These are phyloP conservation scores for Hypomontagnella submonticulosa DNA, from an alignment of 495 filamentous ascomycete species.

Conservation along the genomic window DNA sequence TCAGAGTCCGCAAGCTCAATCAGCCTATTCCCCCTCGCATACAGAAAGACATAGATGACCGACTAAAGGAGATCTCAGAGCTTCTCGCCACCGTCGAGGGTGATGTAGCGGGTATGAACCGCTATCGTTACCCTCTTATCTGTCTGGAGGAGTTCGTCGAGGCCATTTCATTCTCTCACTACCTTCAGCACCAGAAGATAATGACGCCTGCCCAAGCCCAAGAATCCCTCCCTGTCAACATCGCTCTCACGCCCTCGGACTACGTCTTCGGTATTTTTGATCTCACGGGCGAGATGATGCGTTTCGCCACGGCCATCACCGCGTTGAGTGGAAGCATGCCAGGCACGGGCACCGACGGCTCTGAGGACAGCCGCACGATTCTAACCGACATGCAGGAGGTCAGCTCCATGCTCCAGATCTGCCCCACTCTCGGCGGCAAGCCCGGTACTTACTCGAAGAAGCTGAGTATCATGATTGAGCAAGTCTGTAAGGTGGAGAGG, in stretches of 20 bases:
- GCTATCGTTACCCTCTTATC: conserved; percentile 87
- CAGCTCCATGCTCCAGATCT: conserved; percentile 75
- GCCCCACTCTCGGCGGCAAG: conserved; percentile 64
- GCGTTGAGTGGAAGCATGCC: conserved; percentile 66
- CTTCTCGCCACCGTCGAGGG: conserved; percentile 73
- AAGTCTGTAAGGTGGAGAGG: conserved; percentile 93
- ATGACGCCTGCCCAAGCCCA: conserved; percentile 71
- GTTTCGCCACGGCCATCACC: conserved; percentile 86
- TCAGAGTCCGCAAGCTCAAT: conserved; percentile 72
- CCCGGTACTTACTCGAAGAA: conserved; percentile 72
- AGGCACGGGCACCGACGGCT: conserved; percentile 5
- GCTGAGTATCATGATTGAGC: conserved; percentile 83
- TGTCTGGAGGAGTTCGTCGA: conserved; percentile 95
- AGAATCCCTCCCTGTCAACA: conserved; percentile 59
- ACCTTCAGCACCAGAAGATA: conserved; percentile 79
- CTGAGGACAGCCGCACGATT: conserved; percentile 59
- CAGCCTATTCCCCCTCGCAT: conserved; percentile 72
- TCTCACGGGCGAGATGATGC: conserved; percentile 93
- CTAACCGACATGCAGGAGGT: conserved; percentile 80
- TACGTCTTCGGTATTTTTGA: conserved; percentile 94
- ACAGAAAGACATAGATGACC: conserved; percentile 69
- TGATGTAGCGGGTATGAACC: conserved; percentile 80
- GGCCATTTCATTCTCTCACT: conserved; percentile 84
- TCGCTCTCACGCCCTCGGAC: conserved; percentile 80
- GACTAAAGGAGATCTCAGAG: conserved; percentile 71